Evolutionary conservation across 2,329 filamentous ascomycete species (phyloP).

Genomic region (Penicillium sp.): DNA sequence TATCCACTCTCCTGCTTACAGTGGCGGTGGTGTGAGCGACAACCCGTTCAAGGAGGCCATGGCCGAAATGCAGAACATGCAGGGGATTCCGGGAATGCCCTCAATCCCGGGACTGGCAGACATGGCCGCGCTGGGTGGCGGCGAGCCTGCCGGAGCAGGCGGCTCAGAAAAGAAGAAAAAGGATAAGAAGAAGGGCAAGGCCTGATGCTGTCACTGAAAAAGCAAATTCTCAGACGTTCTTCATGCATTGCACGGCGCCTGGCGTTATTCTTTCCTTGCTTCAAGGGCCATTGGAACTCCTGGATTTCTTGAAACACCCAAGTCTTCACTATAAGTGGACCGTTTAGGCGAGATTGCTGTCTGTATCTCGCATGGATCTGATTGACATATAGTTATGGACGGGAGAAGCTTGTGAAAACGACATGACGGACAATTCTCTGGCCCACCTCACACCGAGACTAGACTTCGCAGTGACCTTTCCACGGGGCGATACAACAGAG

Average conservation of each 20-base stretch:
- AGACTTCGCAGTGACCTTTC: too few relatives aligned
- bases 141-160: conserved; percentile 28
- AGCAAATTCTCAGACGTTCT: conserved; percentile 18
- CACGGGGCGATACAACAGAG: too few relatives aligned
- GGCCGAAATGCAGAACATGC: conserved; percentile 69
- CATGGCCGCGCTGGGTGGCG: conserved; percentile 45
- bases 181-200: conserved; percentile 47
- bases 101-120: conserved; percentile 42
- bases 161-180: conserved; percentile 41
- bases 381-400: too few relatives aligned
- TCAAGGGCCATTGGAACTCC: conserved; percentile 3
- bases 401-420: too few relatives aligned
- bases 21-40: conserved; percentile 87
- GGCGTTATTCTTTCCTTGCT: conserved; percentile 26
- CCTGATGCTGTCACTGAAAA: conserved; percentile 17
- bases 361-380: too few relatives aligned
- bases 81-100: conserved; percentile 39
- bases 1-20: conserved; percentile 80
- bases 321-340: neutral
- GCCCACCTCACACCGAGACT: too few relatives aligned
- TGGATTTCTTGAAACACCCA: conserved; percentile 3
- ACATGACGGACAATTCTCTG: too few relatives aligned
- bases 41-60: conserved; percentile 96
- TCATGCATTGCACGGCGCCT: conserved; percentile 36
- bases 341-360: too few relatives aligned